A percentile compares a stretch with the other conserved stretches of the same genome.
phyloP scores from a whole-genome alignment of 2,329 filamentous ascomycete genomes.

The Cytospora leucostoma region DNA sequence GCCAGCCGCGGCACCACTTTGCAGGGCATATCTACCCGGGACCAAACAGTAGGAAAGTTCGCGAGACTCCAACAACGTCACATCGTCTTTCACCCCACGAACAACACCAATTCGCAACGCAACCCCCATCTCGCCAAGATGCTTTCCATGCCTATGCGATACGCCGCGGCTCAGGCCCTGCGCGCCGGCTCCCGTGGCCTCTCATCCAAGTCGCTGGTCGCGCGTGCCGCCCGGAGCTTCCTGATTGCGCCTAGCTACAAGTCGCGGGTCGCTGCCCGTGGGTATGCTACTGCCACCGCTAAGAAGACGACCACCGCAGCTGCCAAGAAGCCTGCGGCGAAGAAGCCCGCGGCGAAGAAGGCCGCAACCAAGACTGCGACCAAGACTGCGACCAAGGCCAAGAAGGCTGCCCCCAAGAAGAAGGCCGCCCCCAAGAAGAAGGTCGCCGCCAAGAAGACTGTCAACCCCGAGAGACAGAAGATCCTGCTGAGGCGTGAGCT shows the following conservation, averaged over 20 bases:
- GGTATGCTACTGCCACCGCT: slow-evolving; percentile 29
- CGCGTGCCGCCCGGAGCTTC: slow-evolving; percentile 23
- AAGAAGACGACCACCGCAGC: slow-evolving; percentile 24
- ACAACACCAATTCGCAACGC: neutral
- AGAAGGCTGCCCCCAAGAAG: slow-evolving; percentile 32
- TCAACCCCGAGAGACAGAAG: slow-evolving; percentile 43
- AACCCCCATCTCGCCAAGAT: slow-evolving; percentile 9
- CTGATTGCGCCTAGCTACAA: slow-evolving; percentile 24
- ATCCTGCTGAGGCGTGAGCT: slow-evolving; percentile 39
- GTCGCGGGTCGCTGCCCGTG: slow-evolving; percentile 24
- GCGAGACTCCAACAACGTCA: slow-evolving; percentile 4
- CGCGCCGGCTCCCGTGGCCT: slow-evolving; percentile 20
- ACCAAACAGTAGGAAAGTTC: slow-evolving; percentile 1
- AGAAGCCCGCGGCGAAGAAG: slow-evolving; percentile 28
- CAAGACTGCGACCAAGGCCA: slow-evolving; percentile 24
- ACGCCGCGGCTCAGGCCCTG: slow-evolving; percentile 18
- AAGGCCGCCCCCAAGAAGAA: slow-evolving; percentile 26
- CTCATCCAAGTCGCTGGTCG: slow-evolving; percentile 18
- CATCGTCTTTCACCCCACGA: slow-evolving; percentile 11
- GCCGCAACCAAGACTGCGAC: slow-evolving; percentile 29
- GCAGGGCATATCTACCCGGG: slow-evolving; percentile 2
- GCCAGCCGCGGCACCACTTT: neutral
- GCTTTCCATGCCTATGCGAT: slow-evolving; percentile 19
- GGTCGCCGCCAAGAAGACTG: slow-evolving; percentile 34
- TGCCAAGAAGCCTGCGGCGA: slow-evolving; percentile 32